Percentiles rank a stretch among this genome's conserved stretches.
Evolutionary conservation across 768 basidiomycete genomes (phyloP).

Genomic region (Panaeolus papilionaceus): DNA sequence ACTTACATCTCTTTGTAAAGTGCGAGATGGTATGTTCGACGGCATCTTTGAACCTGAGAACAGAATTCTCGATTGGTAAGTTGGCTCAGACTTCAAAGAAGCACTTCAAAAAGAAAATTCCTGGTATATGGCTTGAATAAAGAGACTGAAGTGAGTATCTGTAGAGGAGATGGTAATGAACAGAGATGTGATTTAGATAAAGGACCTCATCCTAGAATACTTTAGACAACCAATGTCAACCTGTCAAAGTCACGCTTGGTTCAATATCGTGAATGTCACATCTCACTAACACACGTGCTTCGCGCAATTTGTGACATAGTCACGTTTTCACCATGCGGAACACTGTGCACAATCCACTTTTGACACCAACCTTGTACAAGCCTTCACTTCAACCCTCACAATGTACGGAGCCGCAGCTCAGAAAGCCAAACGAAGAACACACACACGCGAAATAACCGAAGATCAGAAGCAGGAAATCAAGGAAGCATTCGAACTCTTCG

Average conservation of each 20-base stretch:
- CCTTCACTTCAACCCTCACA: constrained; percentile 21
- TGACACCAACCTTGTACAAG: constrained; percentile 19
- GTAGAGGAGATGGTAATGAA: not conserved
- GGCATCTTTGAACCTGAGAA: not conserved
- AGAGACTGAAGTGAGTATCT: not conserved
- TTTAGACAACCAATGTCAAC: constrained; percentile 9
- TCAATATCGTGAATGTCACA: constrained; percentile 16
- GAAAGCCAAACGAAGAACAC: constrained; percentile 74
- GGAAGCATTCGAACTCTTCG: constrained; percentile 98
- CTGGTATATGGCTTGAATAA: not conserved
- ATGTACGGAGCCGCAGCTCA: constrained; percentile 75
- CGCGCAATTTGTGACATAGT: constrained; percentile 23
- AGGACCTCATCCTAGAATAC: not conserved
- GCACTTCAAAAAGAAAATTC: not conserved
- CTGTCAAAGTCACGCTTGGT: constrained; percentile 9
- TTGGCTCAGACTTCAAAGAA: not conserved
- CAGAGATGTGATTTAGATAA: constrained; percentile 14
- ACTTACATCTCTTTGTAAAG: not conserved
- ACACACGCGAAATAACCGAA: constrained; percentile 81
- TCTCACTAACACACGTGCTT: constrained; percentile 30
- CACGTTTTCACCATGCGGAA: constrained; percentile 15
- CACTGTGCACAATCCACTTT: constrained; percentile 2
- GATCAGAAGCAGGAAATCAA: constrained; percentile 96
- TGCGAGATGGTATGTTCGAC: not conserved
- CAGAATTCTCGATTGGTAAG: not conserved